A percentile compares a stretch with the other conserved stretches of the same genome.
phyloP scores from a whole-genome alignment of 2,329 filamentous ascomycete species.

The Periconia macrospinosa region DNA sequence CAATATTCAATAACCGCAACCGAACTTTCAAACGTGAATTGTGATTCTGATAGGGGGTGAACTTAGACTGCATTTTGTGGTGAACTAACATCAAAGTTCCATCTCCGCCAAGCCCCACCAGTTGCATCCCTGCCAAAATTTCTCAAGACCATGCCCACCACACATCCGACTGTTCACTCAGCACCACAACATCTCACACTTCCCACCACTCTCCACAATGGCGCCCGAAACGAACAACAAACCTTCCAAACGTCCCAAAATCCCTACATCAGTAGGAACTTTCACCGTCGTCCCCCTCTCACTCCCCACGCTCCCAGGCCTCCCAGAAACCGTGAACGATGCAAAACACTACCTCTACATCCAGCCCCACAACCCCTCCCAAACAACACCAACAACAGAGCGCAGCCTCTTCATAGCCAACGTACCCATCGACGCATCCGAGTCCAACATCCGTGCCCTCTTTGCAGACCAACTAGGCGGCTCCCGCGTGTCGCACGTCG shows the following conservation, averaged over 20 bases:
- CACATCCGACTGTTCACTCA: neutral
- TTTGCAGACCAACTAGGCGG: conserved; percentile 75
- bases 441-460: conserved; percentile 72
- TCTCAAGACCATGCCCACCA: conserved; percentile 16
- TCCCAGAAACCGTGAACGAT: conserved; percentile 45
- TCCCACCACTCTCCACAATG: conserved; percentile 12
- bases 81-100: neutral
- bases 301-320: conserved; percentile 51
- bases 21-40: too few relatives aligned
- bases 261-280: conserved; percentile 52
- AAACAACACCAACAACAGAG: conserved; percentile 61
- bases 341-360: conserved; percentile 85
- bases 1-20: too few relatives aligned
- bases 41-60: too few relatives aligned
- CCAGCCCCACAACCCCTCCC: conserved; percentile 78
- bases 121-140: conserved; percentile 40
- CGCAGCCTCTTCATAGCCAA: conserved; percentile 92
- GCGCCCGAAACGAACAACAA: conserved; percentile 16
- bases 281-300: conserved; percentile 72
- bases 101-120: conserved; percentile 10
- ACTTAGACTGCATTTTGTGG: too few relatives aligned
- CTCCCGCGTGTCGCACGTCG: conserved; percentile 74
- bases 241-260: conserved; percentile 15
- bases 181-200: neutral
- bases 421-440: conserved; percentile 80